Base-by-base conservation (phyloP, 163 green algal species). In the Coccomyxa subellipsoidea region DNA sequence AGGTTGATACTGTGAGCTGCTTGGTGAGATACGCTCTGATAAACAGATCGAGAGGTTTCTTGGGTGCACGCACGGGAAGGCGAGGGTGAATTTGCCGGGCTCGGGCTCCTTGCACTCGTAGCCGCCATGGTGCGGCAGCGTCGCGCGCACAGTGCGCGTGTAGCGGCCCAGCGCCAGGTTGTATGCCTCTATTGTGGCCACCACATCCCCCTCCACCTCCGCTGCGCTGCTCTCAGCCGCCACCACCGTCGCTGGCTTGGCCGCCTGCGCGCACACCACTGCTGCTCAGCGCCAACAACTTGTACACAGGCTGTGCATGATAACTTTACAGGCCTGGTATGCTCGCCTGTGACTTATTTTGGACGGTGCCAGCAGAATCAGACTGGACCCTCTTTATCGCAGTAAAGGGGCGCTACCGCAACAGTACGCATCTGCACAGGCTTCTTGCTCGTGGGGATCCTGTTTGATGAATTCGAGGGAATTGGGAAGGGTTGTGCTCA, bases 101-200 rank as follows among this genome's bases (percentile, higher is more conserved):
- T 96, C 92, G 12, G 89, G 89, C 85, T 93, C 91, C 84, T 97
- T 97, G 91, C 94, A 96, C 85, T 97, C 93, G 80, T 96, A 97
- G 39, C 94, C 94, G 23, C 78, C 80, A 79, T 94, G 93, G n/a
- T 83, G 47, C 15, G 78, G 79, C 88, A 97, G 87, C 85, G 95
- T 87, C 66, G 77, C 70, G 38, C 93, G 87, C 47, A 90, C 90
- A 15, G 91, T 76, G 38, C 80, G 75, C 21, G 59, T 84, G 83
- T 91, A 90, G 73, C 83, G 88, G 53, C 37, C 80, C 2, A 95
- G 54, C 0, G 78, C 87, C 75, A 94, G 47, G 59, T 93, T 90
- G 85, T 90, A 93, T 18, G 88, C 88, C 0, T 89, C 92, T 69
- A 95, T 89, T 29, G 82, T 83, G 21, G 54, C 40, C 31, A 93